Evolutionary conservation across 768 basidiomycete genomes (phyloP), one percentile per base, ranked within the genome.

Genomic region (Trametes villosa): DNA sequence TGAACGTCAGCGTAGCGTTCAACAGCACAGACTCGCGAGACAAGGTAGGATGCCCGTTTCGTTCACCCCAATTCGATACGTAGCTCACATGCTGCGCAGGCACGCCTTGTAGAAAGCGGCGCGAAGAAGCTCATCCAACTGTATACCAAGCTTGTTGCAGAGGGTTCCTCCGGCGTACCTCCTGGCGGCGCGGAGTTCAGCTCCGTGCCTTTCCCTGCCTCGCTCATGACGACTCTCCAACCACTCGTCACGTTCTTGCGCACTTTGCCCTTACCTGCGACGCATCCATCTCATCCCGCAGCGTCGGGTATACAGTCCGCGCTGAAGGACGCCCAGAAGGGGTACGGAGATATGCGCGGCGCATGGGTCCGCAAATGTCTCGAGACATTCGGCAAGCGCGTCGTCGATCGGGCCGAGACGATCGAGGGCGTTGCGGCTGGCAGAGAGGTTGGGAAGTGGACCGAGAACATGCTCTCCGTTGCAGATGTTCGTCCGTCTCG

Each of bases 121-220:
- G 85, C 86, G 6, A 92, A 92, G 77, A 92, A 92, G 69, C 78
- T 94, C 11, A 81, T 86, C 0, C 91, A 92, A 66, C 74, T 92
- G 13, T 94, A 89, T 69, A 94, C 91, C n/a, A 92, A 91, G 67
- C 79, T 90, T 31, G 89, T 92, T n/a, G 92, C 92, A 2, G 91
- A 92, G 74, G 89, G 85, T 26, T 93, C 90, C 1, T 88, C 91
- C 3, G 91, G 91, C 29, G 78, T 81, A n/a, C 85, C 87, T 6
- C 86, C 85, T 0, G 78, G 86, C 15, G 85, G 85, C 17, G 71
- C 85, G 0, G 83, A 87, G 29, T 83, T 84, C 49, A 74, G 79
- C 26, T 78, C 80, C 41, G 73, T 78, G 7, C 81, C 83, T 0
- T 88, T 89, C 69, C 83, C 86, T 0, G 74, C 81, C 0, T 75